phyloP scores from a whole-genome alignment of 805 yeast species.

The Zygosaccharomyces rouxii region DNA sequence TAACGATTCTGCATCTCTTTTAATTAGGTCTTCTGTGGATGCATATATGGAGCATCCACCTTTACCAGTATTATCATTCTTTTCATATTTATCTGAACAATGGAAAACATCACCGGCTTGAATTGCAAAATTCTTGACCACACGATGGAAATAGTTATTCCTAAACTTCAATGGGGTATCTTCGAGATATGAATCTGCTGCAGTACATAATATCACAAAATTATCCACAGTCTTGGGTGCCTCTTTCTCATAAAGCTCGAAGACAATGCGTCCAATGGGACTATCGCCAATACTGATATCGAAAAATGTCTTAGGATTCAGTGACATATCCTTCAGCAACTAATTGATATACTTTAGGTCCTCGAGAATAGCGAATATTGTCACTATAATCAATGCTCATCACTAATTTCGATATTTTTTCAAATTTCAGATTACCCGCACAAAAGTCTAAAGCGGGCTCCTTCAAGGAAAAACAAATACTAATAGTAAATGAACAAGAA shows the following conservation, averaged over 20 bases:
- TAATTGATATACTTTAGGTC: not conserved
- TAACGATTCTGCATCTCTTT: slow-evolving; percentile 16
- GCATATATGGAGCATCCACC: slow-evolving; percentile 47
- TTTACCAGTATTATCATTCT: slow-evolving; percentile 34
- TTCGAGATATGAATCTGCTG: slow-evolving; percentile 27
- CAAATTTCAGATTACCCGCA: slow-evolving; percentile 2
- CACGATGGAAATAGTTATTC: slow-evolving; percentile 53
- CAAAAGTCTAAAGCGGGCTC: not conserved
- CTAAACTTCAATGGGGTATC: slow-evolving; percentile 36
- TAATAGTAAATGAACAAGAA: not conserved
- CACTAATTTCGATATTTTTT: not conserved
- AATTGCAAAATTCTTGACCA: slow-evolving; percentile 63
- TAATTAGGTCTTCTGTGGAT: slow-evolving; percentile 21
- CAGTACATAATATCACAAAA: slow-evolving; percentile 45
- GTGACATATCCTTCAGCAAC: slow-evolving; percentile 1
- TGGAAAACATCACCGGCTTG: slow-evolving; percentile 60
- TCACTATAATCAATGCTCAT: not conserved
- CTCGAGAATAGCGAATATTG: not conserved
- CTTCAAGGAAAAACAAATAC: not conserved
- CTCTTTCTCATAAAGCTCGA: slow-evolving; percentile 42
- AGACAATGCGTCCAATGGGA: slow-evolving; percentile 55
- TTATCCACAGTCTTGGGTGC: slow-evolving; percentile 59
- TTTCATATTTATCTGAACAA: slow-evolving; percentile 33
- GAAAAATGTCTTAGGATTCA: slow-evolving; percentile 33
- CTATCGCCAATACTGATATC: slow-evolving; percentile 47